Evolutionary conservation across 106 monocot genomes (phyloP).

Genomic region (Phalaenopsis aphrodite): DNA sequence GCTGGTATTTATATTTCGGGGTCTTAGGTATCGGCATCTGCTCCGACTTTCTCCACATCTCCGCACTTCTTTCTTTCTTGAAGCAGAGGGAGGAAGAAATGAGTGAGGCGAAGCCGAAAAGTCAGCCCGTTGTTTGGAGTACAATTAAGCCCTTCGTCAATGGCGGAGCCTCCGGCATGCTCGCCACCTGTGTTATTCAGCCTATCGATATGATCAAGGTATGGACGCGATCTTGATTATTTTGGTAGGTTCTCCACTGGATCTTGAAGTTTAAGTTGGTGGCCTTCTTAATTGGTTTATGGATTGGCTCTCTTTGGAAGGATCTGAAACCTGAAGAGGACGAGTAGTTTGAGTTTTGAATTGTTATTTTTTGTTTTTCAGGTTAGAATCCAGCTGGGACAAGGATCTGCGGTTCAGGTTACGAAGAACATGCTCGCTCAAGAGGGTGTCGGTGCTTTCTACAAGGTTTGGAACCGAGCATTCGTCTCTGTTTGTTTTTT

Average conservation of each 20-base stretch:
- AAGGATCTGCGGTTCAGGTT: constrained; percentile 78
- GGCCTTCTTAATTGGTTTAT: background rate
- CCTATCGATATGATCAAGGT: constrained; percentile 86
- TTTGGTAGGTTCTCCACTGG: background rate
- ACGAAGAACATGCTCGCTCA: constrained; percentile 76
- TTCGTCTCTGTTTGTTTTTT: background rate
- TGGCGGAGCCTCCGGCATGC: constrained; percentile 78
- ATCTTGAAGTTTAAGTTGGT: background rate
- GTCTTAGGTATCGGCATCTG: background rate
- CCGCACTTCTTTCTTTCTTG: background rate
- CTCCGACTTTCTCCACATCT: background rate
- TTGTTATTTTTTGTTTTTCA: constrained; percentile 25
- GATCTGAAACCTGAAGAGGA: background rate
- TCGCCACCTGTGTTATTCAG: constrained; percentile 83
- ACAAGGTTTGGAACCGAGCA: constrained; percentile 55
- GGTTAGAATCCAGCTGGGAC: constrained; percentile 89
- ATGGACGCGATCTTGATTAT: background rate
- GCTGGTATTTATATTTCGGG: too few relatives aligned
- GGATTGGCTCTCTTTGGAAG: background rate
- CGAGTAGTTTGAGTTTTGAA: background rate
- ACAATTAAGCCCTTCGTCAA: constrained; percentile 76
- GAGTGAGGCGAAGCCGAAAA: constrained; percentile 24
- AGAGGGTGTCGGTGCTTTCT: constrained; percentile 65
- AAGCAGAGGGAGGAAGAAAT: background rate
- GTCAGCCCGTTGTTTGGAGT: constrained; percentile 30